Evolutionary conservation across 1,139 yeast species (phyloP), one percentile per base, ranked within the genome.

Genomic region (Sugiyamaella xylanicola): DNA sequence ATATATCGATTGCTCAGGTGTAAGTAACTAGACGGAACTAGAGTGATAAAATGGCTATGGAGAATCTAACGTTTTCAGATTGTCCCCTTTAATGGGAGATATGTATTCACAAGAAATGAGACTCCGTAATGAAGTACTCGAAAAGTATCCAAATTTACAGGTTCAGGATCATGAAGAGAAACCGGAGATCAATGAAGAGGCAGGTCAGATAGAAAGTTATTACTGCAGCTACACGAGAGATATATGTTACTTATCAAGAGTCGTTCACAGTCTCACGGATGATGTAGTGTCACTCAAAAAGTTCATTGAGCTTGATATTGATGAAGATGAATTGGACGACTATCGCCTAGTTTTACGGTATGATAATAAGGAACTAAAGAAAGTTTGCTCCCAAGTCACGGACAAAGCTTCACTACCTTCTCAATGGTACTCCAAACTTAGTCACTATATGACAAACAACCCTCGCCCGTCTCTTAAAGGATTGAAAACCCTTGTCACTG

Each of bases 401-500:
- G 58, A 58, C 21, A 44, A 53, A 13, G 63, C 63, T 4, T 40
- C 51, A 3, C 25, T 80, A 47, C 80, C 80, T 44, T 70, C 71
- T 29, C 72, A 74, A 37, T 87, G 95, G 93, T 64, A 78, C 35
- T 61, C 63, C 5, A 76, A 75, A 51, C 80, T 81, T 61, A 75
- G 78, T 45, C 69, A 69, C 1, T 56, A 77, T 7, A 70, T 85
- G 68, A 61, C 66, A 0, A 72, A 73, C 1, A 72, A 75, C 47
- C 73, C 76, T 5, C 78, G 77, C 17, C 81, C 87, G 1, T 64
- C 82, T 1, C 71, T 85, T 49, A 77, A 79, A 54, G 63, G 73
- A 0, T 74, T 84, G 58, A 78, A 75, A 56, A 59, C 73, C 0
- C 63, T 86, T 17, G 70, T 80, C 2, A 62, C 66, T 7, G 91